Percentiles rank a stretch among this genome's conserved stretches.
Conservation (phyloP, 1,284 basidiomycete genomes). For the Clitocybe nebularis region DNA sequence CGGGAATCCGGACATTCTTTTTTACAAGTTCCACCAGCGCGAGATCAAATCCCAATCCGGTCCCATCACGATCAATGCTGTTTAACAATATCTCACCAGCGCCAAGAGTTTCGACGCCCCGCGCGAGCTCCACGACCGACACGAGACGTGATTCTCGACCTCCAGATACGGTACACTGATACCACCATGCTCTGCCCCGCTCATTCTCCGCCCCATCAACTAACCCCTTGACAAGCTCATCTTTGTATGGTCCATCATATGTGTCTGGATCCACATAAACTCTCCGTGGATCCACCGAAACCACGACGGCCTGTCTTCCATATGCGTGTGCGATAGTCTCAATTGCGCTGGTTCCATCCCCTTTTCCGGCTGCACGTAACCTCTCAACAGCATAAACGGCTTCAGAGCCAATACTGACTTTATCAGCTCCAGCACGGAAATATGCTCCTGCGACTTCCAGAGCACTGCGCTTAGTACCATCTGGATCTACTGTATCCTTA, state of each 20-base stretch:
- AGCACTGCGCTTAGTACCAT: slow-evolving; percentile 84
- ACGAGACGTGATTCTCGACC: slow-evolving; percentile 86
- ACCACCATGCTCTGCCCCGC: slow-evolving; percentile 91
- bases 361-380: slow-evolving; percentile 52
- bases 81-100: slow-evolving; percentile 96
- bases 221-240: slow-evolving; percentile 62
- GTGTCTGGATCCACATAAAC: slow-evolving; percentile 74
- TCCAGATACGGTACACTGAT: slow-evolving; percentile 95
- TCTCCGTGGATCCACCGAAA: slow-evolving; percentile 92
- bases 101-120: slow-evolving; percentile 85
- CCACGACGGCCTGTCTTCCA: slow-evolving; percentile 96
- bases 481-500: slow-evolving; percentile 94
- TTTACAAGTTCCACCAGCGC: slow-evolving; percentile 81
- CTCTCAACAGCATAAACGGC: slow-evolving; percentile 93
- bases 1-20: slow-evolving; percentile 79
- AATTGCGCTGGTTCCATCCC: slow-evolving; percentile 82
- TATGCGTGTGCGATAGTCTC: slow-evolving; percentile 91
- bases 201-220: slow-evolving; percentile 49
- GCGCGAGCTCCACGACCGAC: slow-evolving; percentile 91
- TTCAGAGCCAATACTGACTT: slow-evolving; percentile 95
- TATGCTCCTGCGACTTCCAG: slow-evolving; percentile 95
- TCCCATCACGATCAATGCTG: slow-evolving; percentile 96
- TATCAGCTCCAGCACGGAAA: slow-evolving; percentile 97
- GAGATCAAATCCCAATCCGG: slow-evolving; percentile 89
- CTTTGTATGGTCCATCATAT: slow-evolving; percentile 67